Evolutionary conservation across 495 filamentous ascomycete species (phyloP), one percentile per base, ranked within the genome.

Genomic region (Melanomma pulvis-pyrius): DNA sequence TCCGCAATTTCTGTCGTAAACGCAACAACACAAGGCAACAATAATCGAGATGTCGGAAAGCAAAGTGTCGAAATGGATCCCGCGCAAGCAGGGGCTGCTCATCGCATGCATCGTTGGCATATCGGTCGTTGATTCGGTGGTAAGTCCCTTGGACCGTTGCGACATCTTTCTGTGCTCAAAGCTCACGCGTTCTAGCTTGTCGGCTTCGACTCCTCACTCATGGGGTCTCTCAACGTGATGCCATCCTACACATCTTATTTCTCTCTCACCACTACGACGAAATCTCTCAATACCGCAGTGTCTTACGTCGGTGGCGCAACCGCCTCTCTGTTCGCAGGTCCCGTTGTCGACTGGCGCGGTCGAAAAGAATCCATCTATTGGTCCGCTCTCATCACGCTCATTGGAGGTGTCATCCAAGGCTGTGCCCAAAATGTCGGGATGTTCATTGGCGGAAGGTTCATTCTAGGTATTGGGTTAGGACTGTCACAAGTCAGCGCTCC

Each of bases 341-440:
- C 46, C 2, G 12, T 53, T 9, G 59, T 30, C 21, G 59, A 62
- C 22, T 62, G 59, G 59, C 46, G 59, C n/a, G 61, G 61, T 19
- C 51, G 61, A 4, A 56, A 58, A 34, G 51, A 56, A n/a, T 48
- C 21, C 34, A 58, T 64, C 26, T 57, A 57, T 39, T 57, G 28
- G 25, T 46, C 61, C 39, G 26, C 28, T 13, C 13, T 56, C 41
- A 64, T 64, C 12, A 39, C 51, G 8, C 17, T 64, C 19, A 21
- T 64, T 32, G 61, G 51, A 19, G 61, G 51, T 34, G 29, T 64
- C 24, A 58, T 64, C 28, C 61, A 64, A 49, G 61, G 61, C 17
- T 44, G 39, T 17, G 39, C 63, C 0, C 63, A 65, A 41, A 65
- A 65, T 32, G 59, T 59, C 17, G 63, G 54, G 29, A 65, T 65